Conservation (phyloP, 257 asterid species). For the Mentha longifolia region DNA sequence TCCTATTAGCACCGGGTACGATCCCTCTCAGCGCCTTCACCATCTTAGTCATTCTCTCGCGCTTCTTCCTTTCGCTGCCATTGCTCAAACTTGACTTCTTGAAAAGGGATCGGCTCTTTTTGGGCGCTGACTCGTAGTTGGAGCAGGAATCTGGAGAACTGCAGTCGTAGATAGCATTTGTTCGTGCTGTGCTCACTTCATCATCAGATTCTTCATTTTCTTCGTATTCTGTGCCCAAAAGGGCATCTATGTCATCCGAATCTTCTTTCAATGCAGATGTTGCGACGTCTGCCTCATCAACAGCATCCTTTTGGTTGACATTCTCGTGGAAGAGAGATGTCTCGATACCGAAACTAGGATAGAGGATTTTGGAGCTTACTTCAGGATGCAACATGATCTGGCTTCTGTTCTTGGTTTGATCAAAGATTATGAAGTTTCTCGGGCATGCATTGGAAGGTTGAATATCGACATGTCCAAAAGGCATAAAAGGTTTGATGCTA, state of each 20-base stretch:
- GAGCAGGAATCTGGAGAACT: slow-evolving; percentile 77
- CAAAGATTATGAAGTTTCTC: slow-evolving; percentile 70
- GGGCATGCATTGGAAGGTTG: slow-evolving; percentile 69
- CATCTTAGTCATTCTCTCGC: slow-evolving; percentile 61
- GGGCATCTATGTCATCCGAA: slow-evolving; percentile 76
- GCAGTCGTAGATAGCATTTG: slow-evolving; percentile 47
- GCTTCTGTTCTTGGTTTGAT: slow-evolving; percentile 55
- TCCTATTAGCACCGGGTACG: slow-evolving; percentile 67
- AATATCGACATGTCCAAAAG: slow-evolving; percentile 49
- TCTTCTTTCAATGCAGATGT: slow-evolving; percentile 59
- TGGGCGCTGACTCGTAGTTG: slow-evolving; percentile 47
- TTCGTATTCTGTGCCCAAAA: slow-evolving; percentile 61
- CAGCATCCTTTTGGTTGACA: slow-evolving; percentile 13
- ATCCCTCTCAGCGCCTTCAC: slow-evolving; percentile 66
- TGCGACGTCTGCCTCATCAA: slow-evolving; percentile 38
- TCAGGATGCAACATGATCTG: slow-evolving; percentile 77
- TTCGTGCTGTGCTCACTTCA: slow-evolving; percentile 86
- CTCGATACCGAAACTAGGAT: slow-evolving; percentile 42
- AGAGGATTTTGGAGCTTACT: slow-evolving; percentile 46
- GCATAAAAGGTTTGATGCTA: slow-evolving; percentile 37
- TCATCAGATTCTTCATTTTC: slow-evolving; percentile 50
- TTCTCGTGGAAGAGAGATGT: slow-evolving; percentile 38
- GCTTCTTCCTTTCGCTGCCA: slow-evolving; percentile 52
- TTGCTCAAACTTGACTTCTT: slow-evolving; percentile 40
- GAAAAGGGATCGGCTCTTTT: slow-evolving; percentile 40